Evolutionary conservation across 441 rosid species (phyloP), one percentile per base, ranked within the genome.

Genomic region (Adansonia gregorii): DNA sequence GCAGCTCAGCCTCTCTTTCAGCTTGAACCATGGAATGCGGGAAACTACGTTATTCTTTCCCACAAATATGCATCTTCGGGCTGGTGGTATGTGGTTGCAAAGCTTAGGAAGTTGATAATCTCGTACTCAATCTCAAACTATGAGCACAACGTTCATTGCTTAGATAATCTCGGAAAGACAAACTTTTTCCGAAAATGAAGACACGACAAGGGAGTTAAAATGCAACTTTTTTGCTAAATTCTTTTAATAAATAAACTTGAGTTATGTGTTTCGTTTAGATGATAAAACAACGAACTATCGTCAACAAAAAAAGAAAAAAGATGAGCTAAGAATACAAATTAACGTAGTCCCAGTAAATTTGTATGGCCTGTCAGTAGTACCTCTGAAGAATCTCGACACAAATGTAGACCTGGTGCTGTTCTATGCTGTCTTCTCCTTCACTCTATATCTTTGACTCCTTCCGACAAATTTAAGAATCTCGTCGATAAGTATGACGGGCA

Each of bases 401-500:
- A 4, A 17, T 12, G 27, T 43, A 12, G 20, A 63, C 46, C n/a
- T 31, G 49, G 9, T 55, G 49, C 72, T n/a, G 11, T 24, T 49
- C 52, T 64, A 75, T 11, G 72, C 78, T 6, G 51, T 85, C 89
- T 92, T 89, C 80, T 80, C 84, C 72, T 86, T 84, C 77, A 45
- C 72, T 48, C 76, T 76, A 68, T 66, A 49, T 78, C 90, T 86
- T 76, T 83, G 81, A 59, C 78, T 80, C 86, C 95, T 89, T 39
- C 84, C 95, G 63, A 85, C 59, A 56, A 75, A 82, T 81, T 93
- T 93, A 3, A 93, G 94, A 81, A 80, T 80, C 81, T 93, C 97
- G 71, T 92, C 98, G 0, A 93, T 87, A 9, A 92, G 81, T 80
- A 95, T 88, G 27, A 95, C 97, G 6, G 98, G 98, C 63, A 86